Evolutionary conservation across 768 basidiomycete genomes (phyloP).

Genomic region (Kwoniella dejecticola): DNA sequence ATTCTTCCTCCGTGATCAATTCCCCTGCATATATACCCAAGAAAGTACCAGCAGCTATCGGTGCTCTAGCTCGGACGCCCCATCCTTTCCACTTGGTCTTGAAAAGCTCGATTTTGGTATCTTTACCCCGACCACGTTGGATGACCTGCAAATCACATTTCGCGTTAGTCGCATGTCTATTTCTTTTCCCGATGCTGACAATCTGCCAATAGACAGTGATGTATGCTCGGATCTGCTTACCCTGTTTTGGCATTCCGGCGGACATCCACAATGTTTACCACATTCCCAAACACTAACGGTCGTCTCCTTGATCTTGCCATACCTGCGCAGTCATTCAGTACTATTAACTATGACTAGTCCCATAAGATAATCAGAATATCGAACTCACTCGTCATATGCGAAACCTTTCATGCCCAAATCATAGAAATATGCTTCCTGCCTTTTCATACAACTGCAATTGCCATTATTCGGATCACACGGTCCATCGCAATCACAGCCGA

Average conservation of each 20-base stretch:
- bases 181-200: too few species aligned
- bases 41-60: slow-evolving; percentile 70
- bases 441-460: slow-evolving; percentile 69
- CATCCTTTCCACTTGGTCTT: slow-evolving; percentile 69
- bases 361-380: not conserved
- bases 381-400: slow-evolving; percentile 64
- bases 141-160: slow-evolving; percentile 70
- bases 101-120: slow-evolving; percentile 71
- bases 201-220: too few species aligned
- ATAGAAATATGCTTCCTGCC: slow-evolving; percentile 61
- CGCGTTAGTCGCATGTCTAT: too few species aligned
- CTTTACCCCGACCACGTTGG: slow-evolving; percentile 71
- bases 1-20: slow-evolving; percentile 68
- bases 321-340: slow-evolving; percentile 33
- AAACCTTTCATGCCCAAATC: slow-evolving; percentile 62
- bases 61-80: slow-evolving; percentile 72
- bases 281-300: slow-evolving; percentile 71
- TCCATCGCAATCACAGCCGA: slow-evolving; percentile 75
- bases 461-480: slow-evolving; percentile 72
- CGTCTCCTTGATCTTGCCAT: slow-evolving; percentile 61
- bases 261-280: slow-evolving; percentile 77
- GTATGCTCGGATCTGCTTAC: slow-evolving; percentile 58
- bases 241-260: slow-evolving; percentile 76
- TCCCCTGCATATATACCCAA: slow-evolving; percentile 87
- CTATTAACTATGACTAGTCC: not conserved